Evolutionary conservation across 129 eudicot species (phyloP).

Genomic region (Centrapalus pauciflorus): DNA sequence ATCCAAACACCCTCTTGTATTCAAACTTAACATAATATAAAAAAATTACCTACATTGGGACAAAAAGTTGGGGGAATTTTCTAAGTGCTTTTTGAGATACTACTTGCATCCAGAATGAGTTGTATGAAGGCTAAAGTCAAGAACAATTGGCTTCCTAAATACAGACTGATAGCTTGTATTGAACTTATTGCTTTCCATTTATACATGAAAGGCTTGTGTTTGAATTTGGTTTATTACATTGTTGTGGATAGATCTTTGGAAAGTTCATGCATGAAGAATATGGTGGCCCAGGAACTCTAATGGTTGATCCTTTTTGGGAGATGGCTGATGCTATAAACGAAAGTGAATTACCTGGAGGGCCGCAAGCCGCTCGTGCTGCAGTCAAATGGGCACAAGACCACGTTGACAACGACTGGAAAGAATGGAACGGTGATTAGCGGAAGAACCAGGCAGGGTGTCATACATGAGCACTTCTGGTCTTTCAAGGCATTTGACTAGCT

Average conservation of each 20-base stretch:
- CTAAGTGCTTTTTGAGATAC: not conserved
- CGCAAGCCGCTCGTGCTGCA: constrained; percentile 85
- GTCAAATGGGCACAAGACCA: constrained; percentile 83
- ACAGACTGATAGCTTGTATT: not conserved
- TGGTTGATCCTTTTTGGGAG: constrained; percentile 84
- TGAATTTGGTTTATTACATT: not conserved
- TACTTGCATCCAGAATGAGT: not conserved
- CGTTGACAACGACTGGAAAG: constrained; percentile 90
- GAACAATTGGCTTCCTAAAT: no score
- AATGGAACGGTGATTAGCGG: constrained; percentile 49
- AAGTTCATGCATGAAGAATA: constrained; percentile 78
- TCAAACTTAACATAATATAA: no score
- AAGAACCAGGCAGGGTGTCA: not conserved
- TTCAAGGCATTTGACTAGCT: not conserved
- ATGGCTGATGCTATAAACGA: constrained; percentile 88
- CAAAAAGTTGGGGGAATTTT: not conserved
- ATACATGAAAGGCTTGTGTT: not conserved
- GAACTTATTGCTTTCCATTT: not conserved
- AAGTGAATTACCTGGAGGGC: constrained; percentile 86
- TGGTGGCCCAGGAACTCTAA: constrained; percentile 90
- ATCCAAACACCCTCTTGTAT: no score
- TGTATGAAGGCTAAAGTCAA: not conserved
- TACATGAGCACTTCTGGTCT: not conserved
- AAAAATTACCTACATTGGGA: no score
- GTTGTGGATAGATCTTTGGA: constrained; percentile 53